Base-by-base conservation (phyloP, 2,329 filamentous ascomycete species). In the Penicillium sp. region DNA sequence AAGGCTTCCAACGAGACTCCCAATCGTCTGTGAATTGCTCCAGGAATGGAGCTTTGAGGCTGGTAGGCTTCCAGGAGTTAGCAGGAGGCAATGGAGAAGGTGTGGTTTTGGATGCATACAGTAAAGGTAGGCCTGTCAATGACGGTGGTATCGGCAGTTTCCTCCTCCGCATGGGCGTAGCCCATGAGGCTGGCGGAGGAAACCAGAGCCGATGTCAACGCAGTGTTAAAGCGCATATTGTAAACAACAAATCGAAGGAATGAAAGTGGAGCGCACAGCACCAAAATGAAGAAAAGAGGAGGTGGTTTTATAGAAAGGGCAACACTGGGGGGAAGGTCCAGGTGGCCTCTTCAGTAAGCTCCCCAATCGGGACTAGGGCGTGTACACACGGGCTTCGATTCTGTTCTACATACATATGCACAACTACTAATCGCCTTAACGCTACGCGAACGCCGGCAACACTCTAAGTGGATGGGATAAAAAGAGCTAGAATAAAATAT, bases 11-110 rank as follows among this genome's bases (percentile, higher is more conserved):
- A 79, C 92, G 84, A 63, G 83, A 80, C 65, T 97, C 89, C 93
- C 93, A 97, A 78, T 90, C 92, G 66, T 95, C 89, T 78, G 90
- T 96, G 82, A 99, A 99, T 78, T 99, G 94, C 82, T 99, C 94
- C 62, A 97, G 80, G 85, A 99, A 99, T 58, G 91, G 90, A 65
- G 88, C 94, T 80, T 97, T 94, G 70, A 97, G 75, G 60, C 80
- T 83, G 63, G 91, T 90, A 57, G 94, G 92, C 93, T 99, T 70
- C 16, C 45, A 42, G 52, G 35, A 51, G 48, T 45, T 31, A 53
- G 53, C 34, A 50, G 13, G 23, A 6, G 52, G 47, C 40, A 57
- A 46, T 35, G 46, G n/a, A 38, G 34, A n/a, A 38, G 60, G 54
- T 51, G 60, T 31, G 31, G 31, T 29, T 35, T 38, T 45, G 34